Conservation (phyloP, 192 early-diverging fungal species). For the Kickxella alabastrina region DNA sequence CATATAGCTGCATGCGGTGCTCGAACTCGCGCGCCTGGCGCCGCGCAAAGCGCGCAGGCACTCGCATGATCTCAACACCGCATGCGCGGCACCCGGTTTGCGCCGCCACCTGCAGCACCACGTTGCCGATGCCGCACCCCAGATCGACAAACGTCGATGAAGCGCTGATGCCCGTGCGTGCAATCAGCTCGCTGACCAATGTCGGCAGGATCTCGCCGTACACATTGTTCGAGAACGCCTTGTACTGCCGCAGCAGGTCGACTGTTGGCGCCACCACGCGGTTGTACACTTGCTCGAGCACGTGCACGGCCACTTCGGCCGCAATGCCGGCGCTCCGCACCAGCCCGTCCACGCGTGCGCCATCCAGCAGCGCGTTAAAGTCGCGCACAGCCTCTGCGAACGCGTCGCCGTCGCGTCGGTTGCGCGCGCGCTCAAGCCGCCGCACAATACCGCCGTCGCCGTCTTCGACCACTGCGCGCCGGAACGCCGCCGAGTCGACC, state of each 20-base stretch:
- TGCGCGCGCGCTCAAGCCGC: constrained; percentile 71
- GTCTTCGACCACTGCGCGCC: constrained; percentile 59
- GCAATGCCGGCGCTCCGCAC: constrained; percentile 32
- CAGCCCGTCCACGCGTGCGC: constrained; percentile 28
- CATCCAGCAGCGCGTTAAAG: constrained; percentile 66
- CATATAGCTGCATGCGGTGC: constrained; percentile 69
- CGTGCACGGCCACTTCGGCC: constrained; percentile 72
- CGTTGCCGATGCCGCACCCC: constrained; percentile 94
- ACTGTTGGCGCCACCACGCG: constrained; percentile 79
- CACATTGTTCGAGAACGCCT: constrained; percentile 90
- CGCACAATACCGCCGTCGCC: constrained; percentile 65
- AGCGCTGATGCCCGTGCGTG: constrained; percentile 58
- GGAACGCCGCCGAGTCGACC: constrained; percentile 41
- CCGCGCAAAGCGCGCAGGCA: constrained; percentile 72
- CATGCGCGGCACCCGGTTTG: constrained; percentile 75
- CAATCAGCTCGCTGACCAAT: constrained; percentile 81
- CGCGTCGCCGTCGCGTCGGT: constrained; percentile 61
- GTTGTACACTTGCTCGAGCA: constrained; percentile 85
- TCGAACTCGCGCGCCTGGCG: constrained; percentile 81
- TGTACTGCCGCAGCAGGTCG: constrained; percentile 70
- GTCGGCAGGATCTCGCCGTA: constrained; percentile 92
- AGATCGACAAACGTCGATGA: constrained; percentile 86
- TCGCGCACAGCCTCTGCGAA: constrained; percentile 64
- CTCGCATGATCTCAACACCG: constrained; percentile 92
- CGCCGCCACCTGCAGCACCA: constrained; percentile 92